These are phyloP conservation scores for Blastobotrys ciferrii DNA, from an alignment of 1,139 yeast genomes.

Conservation along the genomic window DNA sequence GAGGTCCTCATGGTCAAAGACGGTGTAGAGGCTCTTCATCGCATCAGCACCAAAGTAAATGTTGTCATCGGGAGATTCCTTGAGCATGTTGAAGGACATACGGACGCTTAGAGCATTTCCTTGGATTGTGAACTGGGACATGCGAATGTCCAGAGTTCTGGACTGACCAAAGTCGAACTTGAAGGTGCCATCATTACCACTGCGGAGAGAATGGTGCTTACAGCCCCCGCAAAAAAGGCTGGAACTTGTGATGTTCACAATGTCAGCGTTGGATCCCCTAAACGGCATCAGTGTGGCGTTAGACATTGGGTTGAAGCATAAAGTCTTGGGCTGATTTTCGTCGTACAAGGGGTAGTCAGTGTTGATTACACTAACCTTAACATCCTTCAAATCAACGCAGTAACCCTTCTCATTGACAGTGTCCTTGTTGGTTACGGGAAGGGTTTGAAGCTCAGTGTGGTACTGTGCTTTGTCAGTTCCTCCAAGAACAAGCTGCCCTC, in stretches of 20 bases:
- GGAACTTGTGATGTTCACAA: background rate
- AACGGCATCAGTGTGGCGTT: background rate
- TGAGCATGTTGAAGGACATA: background rate
- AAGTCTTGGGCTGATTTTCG: background rate
- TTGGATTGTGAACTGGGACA: background rate
- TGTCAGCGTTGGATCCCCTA: background rate
- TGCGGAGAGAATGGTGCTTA: background rate
- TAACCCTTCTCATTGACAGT: background rate
- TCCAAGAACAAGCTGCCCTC: background rate
- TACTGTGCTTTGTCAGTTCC: constrained; percentile 1
- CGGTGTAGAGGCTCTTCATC: background rate
- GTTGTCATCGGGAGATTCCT: constrained; percentile 1
- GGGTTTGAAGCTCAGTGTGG: background rate
- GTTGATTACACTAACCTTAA: background rate
- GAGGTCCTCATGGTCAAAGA: constrained; percentile 4
- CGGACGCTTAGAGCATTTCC: background rate
- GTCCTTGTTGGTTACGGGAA: background rate
- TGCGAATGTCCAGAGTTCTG: background rate
- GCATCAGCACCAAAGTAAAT: constrained; percentile 3
- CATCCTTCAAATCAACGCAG: background rate
- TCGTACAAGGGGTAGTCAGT: background rate
- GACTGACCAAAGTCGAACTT: background rate
- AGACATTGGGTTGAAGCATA: background rate
- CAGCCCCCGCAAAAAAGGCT: background rate
- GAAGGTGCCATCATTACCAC: background rate